Percentiles rank a stretch among this genome's conserved stretches.
phyloP scores from a whole-genome alignment of 768 basidiomycete species.

The Lactarius vividus region DNA sequence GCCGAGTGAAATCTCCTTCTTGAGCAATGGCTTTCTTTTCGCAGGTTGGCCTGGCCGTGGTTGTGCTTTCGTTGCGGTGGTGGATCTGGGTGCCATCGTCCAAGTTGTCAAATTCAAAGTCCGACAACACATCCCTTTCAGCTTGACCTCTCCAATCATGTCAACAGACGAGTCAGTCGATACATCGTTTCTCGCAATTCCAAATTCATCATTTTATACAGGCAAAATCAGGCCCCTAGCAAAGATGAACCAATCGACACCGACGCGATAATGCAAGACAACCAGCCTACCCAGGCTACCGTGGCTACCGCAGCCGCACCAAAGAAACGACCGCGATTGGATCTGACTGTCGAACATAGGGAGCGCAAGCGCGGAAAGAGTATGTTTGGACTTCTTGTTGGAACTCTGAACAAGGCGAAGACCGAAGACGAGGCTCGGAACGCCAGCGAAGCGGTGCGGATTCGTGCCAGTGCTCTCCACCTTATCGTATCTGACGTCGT shows the following conservation, averaged over 20 bases:
- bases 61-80: slow-evolving; percentile 2
- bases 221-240: slow-evolving; percentile 5
- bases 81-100: slow-evolving; percentile 22
- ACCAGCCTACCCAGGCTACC: slow-evolving; percentile 28
- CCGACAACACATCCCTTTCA: slow-evolving; percentile 13
- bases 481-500: neutral
- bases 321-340: slow-evolving; percentile 72
- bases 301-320: slow-evolving; percentile 32
- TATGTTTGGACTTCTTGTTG: slow-evolving; percentile 82
- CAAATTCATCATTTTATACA: neutral
- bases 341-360: slow-evolving; percentile 53
- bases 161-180: slow-evolving; percentile 29
- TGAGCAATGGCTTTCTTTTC: slow-evolving; percentile 33
- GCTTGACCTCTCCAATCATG: slow-evolving; percentile 22
- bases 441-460: slow-evolving; percentile 76
- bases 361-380: slow-evolving; percentile 83
- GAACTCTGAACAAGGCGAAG: slow-evolving; percentile 85
- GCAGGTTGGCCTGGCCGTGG: neutral
- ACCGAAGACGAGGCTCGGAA: slow-evolving; percentile 81
- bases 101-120: slow-evolving; percentile 18
- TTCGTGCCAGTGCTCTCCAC: neutral
- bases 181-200: neutral
- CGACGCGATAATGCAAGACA: slow-evolving; percentile 29
- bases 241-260: slow-evolving; percentile 21
- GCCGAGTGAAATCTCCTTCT: slow-evolving; percentile 34